Evolutionary conservation across 2,329 filamentous ascomycete species (phyloP), one percentile per base, ranked within the genome.

Genomic region (Talaromyces sp.): DNA sequence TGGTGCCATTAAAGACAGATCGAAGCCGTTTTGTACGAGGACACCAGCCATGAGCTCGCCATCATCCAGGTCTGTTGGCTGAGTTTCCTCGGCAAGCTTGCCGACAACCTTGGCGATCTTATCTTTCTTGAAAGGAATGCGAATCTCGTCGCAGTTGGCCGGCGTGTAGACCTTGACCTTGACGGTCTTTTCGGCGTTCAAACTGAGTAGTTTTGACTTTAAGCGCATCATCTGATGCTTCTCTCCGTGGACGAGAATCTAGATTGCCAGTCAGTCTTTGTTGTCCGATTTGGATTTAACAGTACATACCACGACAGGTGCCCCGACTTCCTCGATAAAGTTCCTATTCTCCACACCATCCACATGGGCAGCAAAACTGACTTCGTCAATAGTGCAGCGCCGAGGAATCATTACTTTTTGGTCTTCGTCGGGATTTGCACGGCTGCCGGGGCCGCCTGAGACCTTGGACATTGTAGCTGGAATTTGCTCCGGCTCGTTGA

Each of bases 181-280:
- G 49, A 86, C 81, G 1, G 86, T 81, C 72, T 93, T 93, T 65
- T 88, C 87, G 30, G 89, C 88, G 71, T 97, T 97, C 42, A 97
- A 84, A n/a, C 92, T 93, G 4, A 98, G 85, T 1, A 99, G 83
- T 72, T 96, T 96, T 3, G 93, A 97, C 75, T 96, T 96, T 30
- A 99, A 81, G 59, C 95, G 88, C 84, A 95, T 96, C 92, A 98
- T 98, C 72, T 98, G 96, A 73, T 96, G 92, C 70, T 95, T 92
- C 73, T 99, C 95, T 60, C 95, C 95, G 68, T 99, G 95, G 2
- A 99, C 95, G 33, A 99, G 85, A 63, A 99, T 97, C 90, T 93
- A 63, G 0, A 11, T 30, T 22, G 59, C n/a, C 19, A 56, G 55
- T 64, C 3, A 63, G 44, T 10, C 33, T n/a, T 53, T 53, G 11